Evolutionary conservation across 2,329 filamentous ascomycete species (phyloP).

Genomic region (Alternaria angustiovoidea): DNA sequence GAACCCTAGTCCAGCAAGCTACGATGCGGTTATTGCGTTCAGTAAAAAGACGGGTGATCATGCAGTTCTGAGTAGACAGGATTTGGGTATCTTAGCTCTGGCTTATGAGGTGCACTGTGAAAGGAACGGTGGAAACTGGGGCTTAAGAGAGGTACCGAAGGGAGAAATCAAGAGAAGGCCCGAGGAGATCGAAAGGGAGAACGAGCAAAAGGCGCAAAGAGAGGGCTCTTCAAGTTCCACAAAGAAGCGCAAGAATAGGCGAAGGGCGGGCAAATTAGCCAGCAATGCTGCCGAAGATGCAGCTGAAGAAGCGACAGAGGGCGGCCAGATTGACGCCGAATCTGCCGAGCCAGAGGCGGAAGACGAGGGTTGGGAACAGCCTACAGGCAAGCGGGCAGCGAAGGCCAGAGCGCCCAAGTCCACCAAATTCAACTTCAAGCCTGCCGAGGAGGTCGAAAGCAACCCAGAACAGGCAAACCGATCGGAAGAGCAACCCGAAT

Average conservation of each 20-base stretch:
- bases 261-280: constrained; percentile 5
- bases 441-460: constrained; percentile 14
- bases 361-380: constrained; percentile 22
- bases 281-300: not conserved
- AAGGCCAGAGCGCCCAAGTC: constrained; percentile 20
- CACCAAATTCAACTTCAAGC: constrained; percentile 17
- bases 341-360: constrained; percentile 3
- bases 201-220: constrained; percentile 27
- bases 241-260: constrained; percentile 19
- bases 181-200: constrained; percentile 21
- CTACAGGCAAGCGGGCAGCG: constrained; percentile 18
- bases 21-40: constrained; percentile 84
- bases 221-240: constrained; percentile 13
- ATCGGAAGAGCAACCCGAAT: not conserved
- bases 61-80: constrained; percentile 84
- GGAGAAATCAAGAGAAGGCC: constrained; percentile 74
- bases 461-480: constrained; percentile 6
- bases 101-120: constrained; percentile 96
- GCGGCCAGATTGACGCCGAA: not conserved
- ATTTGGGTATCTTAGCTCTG: constrained; percentile 88
- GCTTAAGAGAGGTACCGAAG: constrained; percentile 77
- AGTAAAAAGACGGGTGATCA: constrained; percentile 89
- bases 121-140: constrained; percentile 87
- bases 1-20: constrained; percentile 75
- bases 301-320: constrained; percentile 8